Evolutionary conservation across 2,329 filamentous ascomycete species (phyloP).

Genomic region (Neospermospora avenae): DNA sequence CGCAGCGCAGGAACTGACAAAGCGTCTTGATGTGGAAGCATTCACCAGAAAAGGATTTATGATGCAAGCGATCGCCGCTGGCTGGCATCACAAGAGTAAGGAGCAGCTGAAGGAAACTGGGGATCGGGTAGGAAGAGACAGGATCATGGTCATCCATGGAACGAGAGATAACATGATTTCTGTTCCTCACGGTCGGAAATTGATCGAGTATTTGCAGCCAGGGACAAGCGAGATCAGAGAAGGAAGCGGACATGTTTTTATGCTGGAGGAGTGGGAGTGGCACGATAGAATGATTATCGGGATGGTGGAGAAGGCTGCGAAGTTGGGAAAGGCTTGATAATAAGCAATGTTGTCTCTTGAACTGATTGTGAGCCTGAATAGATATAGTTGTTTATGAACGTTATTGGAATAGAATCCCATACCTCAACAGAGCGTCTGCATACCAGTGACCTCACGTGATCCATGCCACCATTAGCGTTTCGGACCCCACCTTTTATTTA

Average conservation of each 20-base stretch:
- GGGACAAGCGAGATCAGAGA: slow-evolving; percentile 61
- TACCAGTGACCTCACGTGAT: slow-evolving; percentile 3
- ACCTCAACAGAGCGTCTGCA: not conserved
- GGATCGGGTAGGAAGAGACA: slow-evolving; percentile 64
- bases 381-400: too few species aligned
- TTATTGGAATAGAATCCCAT: too few species aligned
- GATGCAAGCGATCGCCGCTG: slow-evolving; percentile 73
- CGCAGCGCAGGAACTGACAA: slow-evolving; percentile 73
- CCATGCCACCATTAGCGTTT: slow-evolving; percentile 8
- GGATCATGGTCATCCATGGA: slow-evolving; percentile 78
- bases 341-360: too few species aligned
- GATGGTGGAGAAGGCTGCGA: slow-evolving; percentile 34
- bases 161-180: slow-evolving; percentile 75
- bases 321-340: slow-evolving; percentile 12
- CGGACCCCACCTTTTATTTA: not conserved
- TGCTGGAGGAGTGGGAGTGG: slow-evolving; percentile 67
- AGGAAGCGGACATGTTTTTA: slow-evolving; percentile 70
- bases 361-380: too few species aligned
- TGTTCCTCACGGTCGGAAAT: slow-evolving; percentile 62
- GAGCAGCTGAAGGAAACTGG: slow-evolving; percentile 64
- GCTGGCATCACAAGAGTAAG: slow-evolving; percentile 72
- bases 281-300: slow-evolving; percentile 57
- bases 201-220: slow-evolving; percentile 64
- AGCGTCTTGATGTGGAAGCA: slow-evolving; percentile 56
- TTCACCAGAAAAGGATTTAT: slow-evolving; percentile 69